A percentile compares a stretch with the other conserved stretches of the same genome.
phyloP scores from a whole-genome alignment of 2,329 filamentous ascomycete genomes.

The Conoideocrella luteorostrata region DNA sequence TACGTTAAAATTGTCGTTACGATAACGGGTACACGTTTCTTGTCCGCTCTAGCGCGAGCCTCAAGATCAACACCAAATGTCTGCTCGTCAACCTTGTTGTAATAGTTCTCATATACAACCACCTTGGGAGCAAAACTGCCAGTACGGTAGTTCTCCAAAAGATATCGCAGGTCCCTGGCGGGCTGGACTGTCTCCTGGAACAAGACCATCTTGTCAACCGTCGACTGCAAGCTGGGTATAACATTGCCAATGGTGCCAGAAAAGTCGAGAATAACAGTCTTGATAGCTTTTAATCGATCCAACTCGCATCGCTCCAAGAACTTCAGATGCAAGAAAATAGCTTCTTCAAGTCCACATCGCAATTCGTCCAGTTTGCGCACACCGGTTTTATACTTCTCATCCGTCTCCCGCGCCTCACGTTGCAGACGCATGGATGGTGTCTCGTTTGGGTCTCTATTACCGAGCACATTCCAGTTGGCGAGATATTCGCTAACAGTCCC shows the following conservation, averaged over 20 bases:
- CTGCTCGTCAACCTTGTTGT: slow-evolving; percentile 95
- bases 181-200: slow-evolving; percentile 99
- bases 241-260: slow-evolving; percentile 96
- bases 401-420: slow-evolving; percentile 81
- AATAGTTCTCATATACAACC: slow-evolving; percentile 96
- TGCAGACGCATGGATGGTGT: slow-evolving; percentile 80
- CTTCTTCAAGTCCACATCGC: slow-evolving; percentile 90
- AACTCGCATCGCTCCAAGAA: slow-evolving; percentile 97
- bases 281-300: slow-evolving; percentile 94
- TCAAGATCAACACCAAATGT: slow-evolving; percentile 98
- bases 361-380: slow-evolving; percentile 84
- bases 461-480: slow-evolving; percentile 81
- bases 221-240: slow-evolving; percentile 90
- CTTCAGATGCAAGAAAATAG: slow-evolving; percentile 84
- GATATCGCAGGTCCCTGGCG: slow-evolving; percentile 78
- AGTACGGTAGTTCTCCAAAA: slow-evolving; percentile 94
- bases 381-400: slow-evolving; percentile 85
- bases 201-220: slow-evolving; percentile 97
- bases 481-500: slow-evolving; percentile 84
- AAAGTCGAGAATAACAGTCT: slow-evolving; percentile 95
- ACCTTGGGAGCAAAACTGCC: slow-evolving; percentile 88
- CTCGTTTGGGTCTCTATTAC: slow-evolving; percentile 84
- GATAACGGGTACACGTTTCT: slow-evolving; percentile 89
- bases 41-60: slow-evolving; percentile 83
- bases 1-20: slow-evolving; percentile 92